Evolutionary conservation across 176 grass and related monocot species (phyloP).

Genomic region (Paspalum vaginatum): DNA sequence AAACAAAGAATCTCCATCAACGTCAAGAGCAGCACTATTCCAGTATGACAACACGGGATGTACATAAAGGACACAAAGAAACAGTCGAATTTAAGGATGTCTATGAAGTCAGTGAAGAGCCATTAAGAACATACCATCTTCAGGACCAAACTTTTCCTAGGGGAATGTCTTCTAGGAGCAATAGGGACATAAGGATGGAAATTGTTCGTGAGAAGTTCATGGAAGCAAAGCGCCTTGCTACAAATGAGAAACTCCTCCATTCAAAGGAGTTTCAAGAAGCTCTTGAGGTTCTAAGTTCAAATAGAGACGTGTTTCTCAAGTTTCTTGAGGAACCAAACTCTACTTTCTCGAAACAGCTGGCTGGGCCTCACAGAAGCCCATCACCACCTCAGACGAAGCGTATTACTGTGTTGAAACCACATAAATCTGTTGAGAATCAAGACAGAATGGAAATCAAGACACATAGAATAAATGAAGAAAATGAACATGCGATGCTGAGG

Average conservation of each 20-base stretch:
- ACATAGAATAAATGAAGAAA: slow-evolving; percentile 42
- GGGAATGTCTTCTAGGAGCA: slow-evolving; percentile 42
- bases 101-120: slow-evolving; percentile 67
- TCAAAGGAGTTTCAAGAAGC: slow-evolving; percentile 88
- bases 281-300: slow-evolving; percentile 85
- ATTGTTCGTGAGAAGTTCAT: slow-evolving; percentile 83
- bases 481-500: slow-evolving; percentile 36
- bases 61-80: slow-evolving; percentile 44
- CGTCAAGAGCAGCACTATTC: slow-evolving; percentile 42
- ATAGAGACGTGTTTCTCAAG: slow-evolving; percentile 89
- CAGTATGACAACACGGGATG: slow-evolving; percentile 34
- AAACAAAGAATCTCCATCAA: slow-evolving; percentile 30
- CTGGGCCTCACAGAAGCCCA: slow-evolving; percentile 36
- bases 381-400: slow-evolving; percentile 59
- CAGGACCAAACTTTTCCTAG: slow-evolving; percentile 43
- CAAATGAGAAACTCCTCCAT: slow-evolving; percentile 64
- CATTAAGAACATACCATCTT: slow-evolving; percentile 47
- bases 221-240: slow-evolving; percentile 81
- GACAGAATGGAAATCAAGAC: slow-evolving; percentile 42
- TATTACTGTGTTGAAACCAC: slow-evolving; percentile 93
- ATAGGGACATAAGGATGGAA: slow-evolving; percentile 59
- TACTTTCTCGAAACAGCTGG: slow-evolving; percentile 48
- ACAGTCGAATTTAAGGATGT: slow-evolving; percentile 74
- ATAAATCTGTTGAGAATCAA: slow-evolving; percentile 62
- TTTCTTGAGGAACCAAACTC: slow-evolving; percentile 94